Evolutionary conservation across 1,284 basidiomycete genomes (phyloP).

Genomic region (Ceratobasidium theobromae): DNA sequence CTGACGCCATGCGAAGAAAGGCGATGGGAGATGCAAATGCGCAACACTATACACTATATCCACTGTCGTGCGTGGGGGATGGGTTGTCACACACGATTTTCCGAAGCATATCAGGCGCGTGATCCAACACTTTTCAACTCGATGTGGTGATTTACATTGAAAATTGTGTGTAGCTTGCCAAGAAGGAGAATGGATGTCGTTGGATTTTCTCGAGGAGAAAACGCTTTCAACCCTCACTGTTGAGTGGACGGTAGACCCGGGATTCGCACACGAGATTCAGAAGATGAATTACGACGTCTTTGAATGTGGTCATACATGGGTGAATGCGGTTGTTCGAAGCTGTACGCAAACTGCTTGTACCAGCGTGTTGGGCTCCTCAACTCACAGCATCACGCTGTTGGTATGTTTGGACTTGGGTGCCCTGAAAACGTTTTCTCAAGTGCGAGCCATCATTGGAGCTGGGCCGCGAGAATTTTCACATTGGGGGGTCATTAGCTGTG

Average conservation of each 20-base stretch:
- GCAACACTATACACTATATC: neutral
- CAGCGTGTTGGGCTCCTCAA: neutral
- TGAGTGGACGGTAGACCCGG: neutral
- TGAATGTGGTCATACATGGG: neutral
- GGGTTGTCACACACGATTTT: neutral
- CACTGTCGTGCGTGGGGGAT: neutral
- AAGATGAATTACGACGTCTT: neutral
- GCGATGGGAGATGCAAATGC: neutral
- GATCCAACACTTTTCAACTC: neutral
- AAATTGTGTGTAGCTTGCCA: neutral
- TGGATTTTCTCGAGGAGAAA: conserved; percentile 7
- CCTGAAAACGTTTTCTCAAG: neutral
- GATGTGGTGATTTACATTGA: neutral
- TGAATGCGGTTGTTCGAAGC: neutral
- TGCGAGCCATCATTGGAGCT: neutral
- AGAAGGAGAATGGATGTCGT: conserved; percentile 23
- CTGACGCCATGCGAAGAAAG: neutral
- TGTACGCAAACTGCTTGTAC: neutral
- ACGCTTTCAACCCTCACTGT: neutral
- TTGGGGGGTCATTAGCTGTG: conserved; percentile 9
- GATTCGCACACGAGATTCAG: neutral
- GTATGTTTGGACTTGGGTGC: neutral
- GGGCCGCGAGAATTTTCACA: neutral
- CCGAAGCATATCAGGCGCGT: neutral
- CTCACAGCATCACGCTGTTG: neutral